Percentiles rank a stretch among this genome's conserved stretches.
phyloP scores from a whole-genome alignment of 257 asterid genomes.

The Perilla frutescens region DNA sequence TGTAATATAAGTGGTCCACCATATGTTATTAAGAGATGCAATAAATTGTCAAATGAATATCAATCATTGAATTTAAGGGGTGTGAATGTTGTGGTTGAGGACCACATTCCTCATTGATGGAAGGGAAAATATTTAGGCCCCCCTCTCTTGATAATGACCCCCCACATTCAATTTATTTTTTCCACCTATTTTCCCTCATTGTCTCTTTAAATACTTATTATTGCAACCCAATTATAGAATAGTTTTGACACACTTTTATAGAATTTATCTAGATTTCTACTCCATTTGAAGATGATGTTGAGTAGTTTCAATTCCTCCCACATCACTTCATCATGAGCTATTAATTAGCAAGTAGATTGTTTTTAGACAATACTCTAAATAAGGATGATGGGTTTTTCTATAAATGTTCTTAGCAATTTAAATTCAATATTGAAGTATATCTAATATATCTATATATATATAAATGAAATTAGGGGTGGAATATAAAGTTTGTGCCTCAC shows the following conservation, averaged over 20 bases:
- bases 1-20: conserved; percentile 28
- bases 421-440: no score
- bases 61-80: conserved; percentile 40
- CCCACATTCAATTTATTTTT: conserved; percentile 28
- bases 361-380: no score
- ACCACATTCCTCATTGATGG: conserved; percentile 33
- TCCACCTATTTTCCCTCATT: neutral
- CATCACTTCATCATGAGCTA: neutral
- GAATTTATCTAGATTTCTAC: neutral
- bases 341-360: neutral
- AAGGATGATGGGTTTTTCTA: no score
- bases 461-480: no score
- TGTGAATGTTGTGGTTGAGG: conserved; percentile 35
- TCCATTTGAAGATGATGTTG: neutral
- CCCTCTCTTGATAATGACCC: conserved; percentile 22
- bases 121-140: conserved; percentile 16
- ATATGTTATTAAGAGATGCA: conserved; percentile 16
- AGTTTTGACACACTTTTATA: neutral
- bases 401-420: no score
- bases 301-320: neutral
- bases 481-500: no score
- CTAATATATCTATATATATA: no score
- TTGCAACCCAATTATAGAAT: conserved; percentile 12
- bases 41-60: conserved; percentile 39
- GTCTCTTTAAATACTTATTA: neutral